phyloP scores from a whole-genome alignment of 345 rosid species.

The Balakata baccata region DNA sequence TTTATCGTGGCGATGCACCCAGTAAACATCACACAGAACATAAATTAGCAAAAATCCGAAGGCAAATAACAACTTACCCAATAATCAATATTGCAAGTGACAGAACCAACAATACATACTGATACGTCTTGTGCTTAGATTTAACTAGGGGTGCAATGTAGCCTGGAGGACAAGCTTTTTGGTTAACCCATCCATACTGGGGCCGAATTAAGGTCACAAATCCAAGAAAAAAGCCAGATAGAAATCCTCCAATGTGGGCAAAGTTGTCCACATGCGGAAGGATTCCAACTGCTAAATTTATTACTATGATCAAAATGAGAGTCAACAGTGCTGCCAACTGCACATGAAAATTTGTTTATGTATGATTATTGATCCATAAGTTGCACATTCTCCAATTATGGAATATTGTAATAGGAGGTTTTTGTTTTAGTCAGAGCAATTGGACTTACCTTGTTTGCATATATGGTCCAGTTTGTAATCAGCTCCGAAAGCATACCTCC shows the following conservation, averaged over 20 bases:
- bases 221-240: constrained; percentile 82
- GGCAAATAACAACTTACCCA: constrained; percentile 50
- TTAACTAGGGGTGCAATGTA: constrained; percentile 27
- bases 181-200: constrained; percentile 76
- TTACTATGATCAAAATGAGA: constrained; percentile 58
- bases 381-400: background rate
- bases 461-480: constrained; percentile 92
- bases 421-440: background rate
- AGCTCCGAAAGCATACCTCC: constrained; percentile 98
- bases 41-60: background rate
- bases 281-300: constrained; percentile 87
- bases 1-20: background rate
- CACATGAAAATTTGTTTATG: constrained; percentile 9
- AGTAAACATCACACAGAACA: background rate
- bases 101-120: constrained; percentile 58
- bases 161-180: constrained; percentile 44
- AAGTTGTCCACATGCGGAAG: constrained; percentile 98
- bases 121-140: constrained; percentile 70
- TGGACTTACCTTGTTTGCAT: constrained; percentile 64
- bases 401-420: background rate
- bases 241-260: constrained; percentile 95
- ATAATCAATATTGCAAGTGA: constrained; percentile 61
- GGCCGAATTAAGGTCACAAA: constrained; percentile 88
- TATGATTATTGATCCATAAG: background rate
- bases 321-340: constrained; percentile 67